Percentiles rank a stretch among this genome's conserved stretches.
phyloP scores from a whole-genome alignment of 495 filamentous ascomycete species.

The Hypoxylon subgilvum region DNA sequence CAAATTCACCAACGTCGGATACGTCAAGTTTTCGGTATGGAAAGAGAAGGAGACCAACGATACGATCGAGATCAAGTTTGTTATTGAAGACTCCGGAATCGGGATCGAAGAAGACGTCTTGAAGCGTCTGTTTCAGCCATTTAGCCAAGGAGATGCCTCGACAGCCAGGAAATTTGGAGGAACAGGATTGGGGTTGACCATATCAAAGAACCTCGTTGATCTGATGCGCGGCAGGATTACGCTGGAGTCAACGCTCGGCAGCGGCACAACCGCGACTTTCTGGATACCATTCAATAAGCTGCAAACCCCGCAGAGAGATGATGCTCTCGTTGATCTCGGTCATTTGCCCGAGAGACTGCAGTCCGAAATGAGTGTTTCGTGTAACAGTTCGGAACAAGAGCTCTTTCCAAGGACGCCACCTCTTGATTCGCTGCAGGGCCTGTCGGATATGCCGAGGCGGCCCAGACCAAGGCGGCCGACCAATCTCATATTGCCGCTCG shows the following conservation, averaged over 20 bases:
- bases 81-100: slow-evolving; percentile 81
- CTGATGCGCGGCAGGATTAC: slow-evolving; percentile 81
- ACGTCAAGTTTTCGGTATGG: slow-evolving; percentile 61
- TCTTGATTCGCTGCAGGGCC: slow-evolving; percentile 24
- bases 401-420: slow-evolving; percentile 43
- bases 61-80: slow-evolving; percentile 60
- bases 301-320: slow-evolving; percentile 40
- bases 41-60: slow-evolving; percentile 57
- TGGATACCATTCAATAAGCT: slow-evolving; percentile 71
- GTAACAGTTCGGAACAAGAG: slow-evolving; percentile 59
- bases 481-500: slow-evolving; percentile 36
- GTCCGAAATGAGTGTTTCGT: slow-evolving; percentile 66
- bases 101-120: slow-evolving; percentile 79
- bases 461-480: slow-evolving; percentile 41
- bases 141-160: slow-evolving; percentile 82
- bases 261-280: slow-evolving; percentile 70
- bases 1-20: slow-evolving; percentile 81
- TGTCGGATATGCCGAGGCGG: slow-evolving; percentile 41
- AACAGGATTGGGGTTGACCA: slow-evolving; percentile 80
- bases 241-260: slow-evolving; percentile 62
- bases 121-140: slow-evolving; percentile 80
- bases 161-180: slow-evolving; percentile 78
- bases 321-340: slow-evolving; percentile 57
- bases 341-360: slow-evolving; percentile 65
- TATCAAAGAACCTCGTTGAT: slow-evolving; percentile 77